These are phyloP conservation scores for Podosphaera xanthii DNA, from an alignment of 2,329 filamentous ascomycete genomes.

Conservation along the genomic window DNA sequence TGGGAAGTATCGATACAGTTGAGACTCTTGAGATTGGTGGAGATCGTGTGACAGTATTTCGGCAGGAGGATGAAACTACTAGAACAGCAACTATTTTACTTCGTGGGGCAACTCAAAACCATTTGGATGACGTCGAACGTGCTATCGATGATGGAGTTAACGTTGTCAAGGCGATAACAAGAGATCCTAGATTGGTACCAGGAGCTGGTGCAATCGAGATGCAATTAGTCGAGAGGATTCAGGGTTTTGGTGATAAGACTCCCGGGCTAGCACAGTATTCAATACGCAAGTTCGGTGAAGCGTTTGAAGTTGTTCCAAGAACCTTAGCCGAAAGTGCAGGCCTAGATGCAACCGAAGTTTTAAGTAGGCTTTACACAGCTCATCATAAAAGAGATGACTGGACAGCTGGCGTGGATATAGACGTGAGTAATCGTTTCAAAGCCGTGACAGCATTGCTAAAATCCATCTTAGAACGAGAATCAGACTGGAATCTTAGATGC, in stretches of 20 bases:
- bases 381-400: constrained; percentile 77
- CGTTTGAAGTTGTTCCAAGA: constrained; percentile 89
- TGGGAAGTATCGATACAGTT: constrained; percentile 83
- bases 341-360: constrained; percentile 87
- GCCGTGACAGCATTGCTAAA: constrained; percentile 4
- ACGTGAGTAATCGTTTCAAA: constrained; percentile 25
- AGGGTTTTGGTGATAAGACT: constrained; percentile 75
- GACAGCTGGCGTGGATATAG: constrained; percentile 83
- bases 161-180: constrained; percentile 93
- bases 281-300: constrained; percentile 92
- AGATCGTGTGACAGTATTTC: constrained; percentile 93
- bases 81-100: constrained; percentile 86
- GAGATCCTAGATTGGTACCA: constrained; percentile 73
- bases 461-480: constrained; percentile 38
- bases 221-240: constrained; percentile 80
- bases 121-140: constrained; percentile 89
- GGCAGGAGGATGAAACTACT: constrained; percentile 82
- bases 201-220: constrained; percentile 89
- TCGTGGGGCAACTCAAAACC: constrained; percentile 89
- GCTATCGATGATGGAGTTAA: constrained; percentile 97
- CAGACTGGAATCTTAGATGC: constrained; percentile 65
- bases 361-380: constrained; percentile 78
- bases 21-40: constrained; percentile 96
- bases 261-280: constrained; percentile 85
- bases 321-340: constrained; percentile 88